Evolutionary conservation across 805 yeast species (phyloP).

Genomic region (Metschnikowia bowlesiae): DNA sequence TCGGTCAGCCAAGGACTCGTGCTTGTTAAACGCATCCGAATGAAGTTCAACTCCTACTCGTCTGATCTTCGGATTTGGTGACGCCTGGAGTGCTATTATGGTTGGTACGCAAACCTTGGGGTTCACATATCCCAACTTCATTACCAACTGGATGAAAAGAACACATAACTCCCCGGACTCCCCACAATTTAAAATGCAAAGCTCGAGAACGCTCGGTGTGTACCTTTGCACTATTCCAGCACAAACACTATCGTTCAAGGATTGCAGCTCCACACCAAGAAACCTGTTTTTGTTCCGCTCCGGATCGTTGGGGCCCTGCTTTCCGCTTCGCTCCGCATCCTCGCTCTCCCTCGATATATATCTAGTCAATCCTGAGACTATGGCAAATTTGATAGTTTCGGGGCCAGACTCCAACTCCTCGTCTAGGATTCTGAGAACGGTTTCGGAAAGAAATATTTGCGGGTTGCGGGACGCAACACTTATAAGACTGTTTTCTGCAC

Average conservation of each 20-base stretch:
- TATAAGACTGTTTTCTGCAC: slow-evolving; percentile 56
- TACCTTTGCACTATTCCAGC: slow-evolving; percentile 68
- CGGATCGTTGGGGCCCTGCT: slow-evolving; percentile 23
- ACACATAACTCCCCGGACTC: slow-evolving; percentile 49
- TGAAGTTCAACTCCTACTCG: slow-evolving; percentile 51
- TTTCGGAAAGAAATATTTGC: slow-evolving; percentile 56
- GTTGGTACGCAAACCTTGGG: slow-evolving; percentile 70
- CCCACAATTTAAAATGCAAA: slow-evolving; percentile 46
- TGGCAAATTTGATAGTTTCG: slow-evolving; percentile 42
- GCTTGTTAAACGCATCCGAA: slow-evolving; percentile 52
- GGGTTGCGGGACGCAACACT: slow-evolving; percentile 61
- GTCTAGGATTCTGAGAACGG: slow-evolving; percentile 51
- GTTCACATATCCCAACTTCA: slow-evolving; percentile 66
- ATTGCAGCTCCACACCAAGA: slow-evolving; percentile 47
- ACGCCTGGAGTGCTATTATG: slow-evolving; percentile 63
- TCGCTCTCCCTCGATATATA: slow-evolving; percentile 50
- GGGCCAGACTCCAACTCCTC: slow-evolving; percentile 39
- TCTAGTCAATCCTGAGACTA: slow-evolving; percentile 53
- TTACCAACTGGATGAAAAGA: slow-evolving; percentile 50
- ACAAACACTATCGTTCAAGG: slow-evolving; percentile 56
- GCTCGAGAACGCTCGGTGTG: slow-evolving; percentile 41
- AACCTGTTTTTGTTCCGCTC: slow-evolving; percentile 39
- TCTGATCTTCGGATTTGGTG: slow-evolving; percentile 41
- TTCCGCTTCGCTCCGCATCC: slow-evolving; percentile 46
- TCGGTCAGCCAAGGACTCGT: slow-evolving; percentile 67